Conservation (phyloP, 306 rosid genomes). For the Cicer cuneatum region DNA sequence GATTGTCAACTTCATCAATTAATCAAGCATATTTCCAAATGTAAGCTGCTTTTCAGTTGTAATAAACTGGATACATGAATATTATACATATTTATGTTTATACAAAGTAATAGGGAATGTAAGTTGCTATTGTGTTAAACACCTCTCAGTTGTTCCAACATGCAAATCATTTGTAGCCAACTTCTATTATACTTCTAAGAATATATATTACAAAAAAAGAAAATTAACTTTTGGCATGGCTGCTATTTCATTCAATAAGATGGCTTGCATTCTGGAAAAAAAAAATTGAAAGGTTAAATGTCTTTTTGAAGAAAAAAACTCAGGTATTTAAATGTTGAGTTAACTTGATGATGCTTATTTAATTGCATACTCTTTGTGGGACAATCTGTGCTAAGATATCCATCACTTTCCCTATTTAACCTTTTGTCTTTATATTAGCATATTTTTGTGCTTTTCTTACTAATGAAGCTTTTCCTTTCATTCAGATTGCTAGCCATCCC, state of each 20-base stretch:
- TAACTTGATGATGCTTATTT: slow-evolving; percentile 8
- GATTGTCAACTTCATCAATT: neutral
- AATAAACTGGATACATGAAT: neutral
- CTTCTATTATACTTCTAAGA: neutral
- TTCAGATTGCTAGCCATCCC: slow-evolving; percentile 96
- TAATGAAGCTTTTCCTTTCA: slow-evolving; percentile 31
- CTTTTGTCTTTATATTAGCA: neutral
- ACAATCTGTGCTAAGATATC: slow-evolving; percentile 20
- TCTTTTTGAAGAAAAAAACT: neutral
- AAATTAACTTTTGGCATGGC: neutral
- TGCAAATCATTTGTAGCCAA: neutral
- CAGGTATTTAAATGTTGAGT: neutral
- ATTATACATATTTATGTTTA: neutral
- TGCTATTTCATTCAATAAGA: slow-evolving; percentile 3
- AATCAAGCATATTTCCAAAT: neutral
- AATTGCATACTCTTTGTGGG: slow-evolving; percentile 6
- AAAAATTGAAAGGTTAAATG: neutral
- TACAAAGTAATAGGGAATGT: neutral
- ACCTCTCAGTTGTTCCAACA: no score
- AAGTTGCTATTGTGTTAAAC: neutral
- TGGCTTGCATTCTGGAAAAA: neutral
- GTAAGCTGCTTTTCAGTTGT: neutral
- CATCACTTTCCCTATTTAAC: neutral
- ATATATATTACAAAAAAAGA: neutral
- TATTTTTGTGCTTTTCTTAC: slow-evolving; percentile 26